Evolutionary conservation across 192 early-diverging fungal species (phyloP), one percentile per base, ranked within the genome.

Genomic region (Chytriomyces sp.): DNA sequence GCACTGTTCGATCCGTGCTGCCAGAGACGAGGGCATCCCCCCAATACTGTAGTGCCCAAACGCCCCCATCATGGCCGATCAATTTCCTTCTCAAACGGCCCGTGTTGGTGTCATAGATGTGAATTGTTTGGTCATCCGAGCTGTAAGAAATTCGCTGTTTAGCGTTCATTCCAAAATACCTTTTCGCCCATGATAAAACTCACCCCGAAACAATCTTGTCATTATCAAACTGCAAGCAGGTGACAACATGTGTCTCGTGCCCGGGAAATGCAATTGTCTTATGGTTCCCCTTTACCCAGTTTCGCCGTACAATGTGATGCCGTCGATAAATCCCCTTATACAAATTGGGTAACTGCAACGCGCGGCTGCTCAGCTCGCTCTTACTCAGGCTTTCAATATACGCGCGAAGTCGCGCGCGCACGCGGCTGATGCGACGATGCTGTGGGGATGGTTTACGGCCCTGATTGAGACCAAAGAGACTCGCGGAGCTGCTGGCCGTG

Each of bases 41-140:
- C 39, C 91, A 88, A 62, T 96, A 96, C 66, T 96, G 91, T 39
- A 99, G 80, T 6, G 96, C 96, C 98, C 98, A 99, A 5, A 99
- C 96, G 57, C 98, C 98, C 39, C 96, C 96, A 38, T 93, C 93
- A 56, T 87, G 85, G n/a, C 96, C 96, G 28, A 82, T 82, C 28
- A 99, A 82, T 49, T 84, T 84, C 70, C 90, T 86, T 28, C 84
- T 77, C 30, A 89, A 77, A 26, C 82, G 81, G n/a, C 96, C 96
- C 0, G 92, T 95, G 2, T 76, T 77, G 14, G 92, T 92, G 67
- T 95, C 92, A 66, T 96, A 98, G 32, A 99, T 93, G 75, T 94
- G 91, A 33, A 98, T 98, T 26, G 90, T 89, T 59, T 93, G 89
- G 52, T 96, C 95, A 79, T 98, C 96, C 12, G 93, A 87, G 4